Base-by-base conservation (phyloP, 2,329 filamentous ascomycete genomes). In the Paraphoma chrysanthemicola region DNA sequence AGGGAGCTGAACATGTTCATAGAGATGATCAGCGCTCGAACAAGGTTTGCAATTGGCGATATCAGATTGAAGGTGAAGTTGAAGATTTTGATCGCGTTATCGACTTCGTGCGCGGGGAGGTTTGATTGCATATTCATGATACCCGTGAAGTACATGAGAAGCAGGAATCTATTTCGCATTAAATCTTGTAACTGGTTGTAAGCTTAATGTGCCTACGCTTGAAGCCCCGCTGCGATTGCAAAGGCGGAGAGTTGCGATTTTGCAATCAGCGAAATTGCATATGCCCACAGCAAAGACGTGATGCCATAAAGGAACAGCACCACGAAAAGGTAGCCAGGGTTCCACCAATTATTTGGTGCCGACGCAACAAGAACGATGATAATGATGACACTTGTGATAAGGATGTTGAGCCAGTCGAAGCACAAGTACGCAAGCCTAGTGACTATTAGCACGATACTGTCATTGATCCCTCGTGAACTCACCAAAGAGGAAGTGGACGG, bases 1-100 rank as follows among this genome's bases (percentile, higher is more conserved):
- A 91, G 84, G 0, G 90, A 83, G 0, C 89, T 91, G 74, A 96
- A 96, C 12, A 93, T 79, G 69, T 97, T 96, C 51, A 96, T 82
- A 0, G 88, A 82, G 6, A 95, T 78, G 64, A 96, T 91, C 16
- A 97, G 74, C 0, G 90, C 83, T 55, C 91, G 83, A 18, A 90
- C 80, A 6, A 93, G 81, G 39, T 88, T 93, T 1, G 88, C 89
- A 48, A 92, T 87, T 0, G 93, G 93, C 1, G 91, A 87, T 44
- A 95, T 79, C 0, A 86, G 79, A 0, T 88, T 89, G 29, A 96
- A 84, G 6, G 88, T 84, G 68, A 90, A 96, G 73, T 95, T 89
- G 0, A 88, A 87, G 8, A 92, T 78, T 6, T 87, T 79, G 11
- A 95, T 78, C 45, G 85, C 48, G 14, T 39, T 31, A 16, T 60